Conservation (phyloP, 495 filamentous ascomycete species). For the Xylaria longipes region DNA sequence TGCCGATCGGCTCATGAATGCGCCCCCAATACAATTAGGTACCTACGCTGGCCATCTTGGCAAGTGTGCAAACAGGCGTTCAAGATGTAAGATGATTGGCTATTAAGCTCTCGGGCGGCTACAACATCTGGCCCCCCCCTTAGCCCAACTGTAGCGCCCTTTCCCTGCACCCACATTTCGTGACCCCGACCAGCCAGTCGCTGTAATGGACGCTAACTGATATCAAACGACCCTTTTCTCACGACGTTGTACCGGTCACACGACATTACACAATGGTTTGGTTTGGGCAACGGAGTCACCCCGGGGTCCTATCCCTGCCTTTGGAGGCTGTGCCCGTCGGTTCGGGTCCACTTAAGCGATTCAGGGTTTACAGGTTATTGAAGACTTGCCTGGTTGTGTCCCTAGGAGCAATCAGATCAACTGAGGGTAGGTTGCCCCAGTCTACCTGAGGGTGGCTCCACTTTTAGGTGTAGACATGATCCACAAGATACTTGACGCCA, state of each 20-base stretch:
- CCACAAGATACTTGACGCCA: too few species aligned
- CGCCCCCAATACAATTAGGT: not conserved
- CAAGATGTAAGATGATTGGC: constrained; percentile 14
- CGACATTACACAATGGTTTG: not conserved
- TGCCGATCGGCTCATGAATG: constrained; percentile 2
- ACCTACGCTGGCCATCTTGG: not conserved
- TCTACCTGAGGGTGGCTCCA: too few species aligned
- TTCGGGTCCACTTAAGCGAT: not conserved
- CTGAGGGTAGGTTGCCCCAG: too few species aligned
- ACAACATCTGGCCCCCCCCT: constrained; percentile 4
- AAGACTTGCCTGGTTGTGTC: not conserved
- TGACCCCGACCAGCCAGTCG: constrained; percentile 11
- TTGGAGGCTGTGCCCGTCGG: not conserved
- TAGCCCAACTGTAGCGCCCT: not conserved
- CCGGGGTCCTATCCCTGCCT: not conserved
- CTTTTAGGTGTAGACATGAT: too few species aligned
- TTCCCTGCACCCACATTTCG: not conserved
- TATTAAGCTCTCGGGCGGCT: constrained; percentile 1
- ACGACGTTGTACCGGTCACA: not conserved
- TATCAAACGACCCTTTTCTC: constrained; percentile 7
- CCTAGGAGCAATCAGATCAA: too few species aligned
- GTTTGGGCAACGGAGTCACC: not conserved
- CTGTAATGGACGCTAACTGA: constrained; percentile 9
- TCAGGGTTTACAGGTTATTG: not conserved
- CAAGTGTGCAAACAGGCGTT: not conserved